Evolutionary conservation across 2,329 filamentous ascomycete genomes (phyloP).

Genomic region (Aureobasidium sp.): DNA sequence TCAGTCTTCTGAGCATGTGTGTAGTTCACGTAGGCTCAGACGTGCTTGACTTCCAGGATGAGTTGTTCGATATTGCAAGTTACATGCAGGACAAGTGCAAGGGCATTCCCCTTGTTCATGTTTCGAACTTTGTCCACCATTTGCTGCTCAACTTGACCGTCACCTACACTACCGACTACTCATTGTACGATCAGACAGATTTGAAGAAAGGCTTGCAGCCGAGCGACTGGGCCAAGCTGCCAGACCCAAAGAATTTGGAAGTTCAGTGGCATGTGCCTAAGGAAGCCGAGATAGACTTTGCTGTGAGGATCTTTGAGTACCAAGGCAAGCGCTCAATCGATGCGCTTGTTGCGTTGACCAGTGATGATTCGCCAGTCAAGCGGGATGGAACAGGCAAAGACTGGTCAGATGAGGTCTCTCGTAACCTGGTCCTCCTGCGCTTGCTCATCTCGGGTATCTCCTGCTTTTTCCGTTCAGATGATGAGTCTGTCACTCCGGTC

Average conservation of each 20-base stretch:
- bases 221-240: slow-evolving; percentile 76
- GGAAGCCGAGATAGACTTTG: slow-evolving; percentile 75
- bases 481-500: slow-evolving; percentile 32
- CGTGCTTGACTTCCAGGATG: slow-evolving; percentile 79
- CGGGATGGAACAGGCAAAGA: slow-evolving; percentile 94
- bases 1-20: slow-evolving; percentile 96
- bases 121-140: slow-evolving; percentile 97
- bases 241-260: slow-evolving; percentile 66
- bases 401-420: slow-evolving; percentile 94
- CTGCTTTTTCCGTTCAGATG: slow-evolving; percentile 71
- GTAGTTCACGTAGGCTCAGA: slow-evolving; percentile 91
- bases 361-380: slow-evolving; percentile 73
- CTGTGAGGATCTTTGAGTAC: slow-evolving; percentile 78
- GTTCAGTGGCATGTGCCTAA: slow-evolving; percentile 88
- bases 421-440: slow-evolving; percentile 79
- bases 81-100: slow-evolving; percentile 97
- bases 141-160: slow-evolving; percentile 88
- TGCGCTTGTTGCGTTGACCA: slow-evolving; percentile 71
- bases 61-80: slow-evolving; percentile 82
- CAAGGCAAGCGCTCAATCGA: slow-evolving; percentile 72
- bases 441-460: slow-evolving; percentile 88
- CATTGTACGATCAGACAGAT: slow-evolving; percentile 74
- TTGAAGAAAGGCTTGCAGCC: slow-evolving; percentile 65
- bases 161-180: slow-evolving; percentile 86
- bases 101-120: slow-evolving; percentile 87